Evolutionary conservation across 2,329 filamentous ascomycete genomes (phyloP), one percentile per base, ranked within the genome.

Genomic region (Hortaea sp.): DNA sequence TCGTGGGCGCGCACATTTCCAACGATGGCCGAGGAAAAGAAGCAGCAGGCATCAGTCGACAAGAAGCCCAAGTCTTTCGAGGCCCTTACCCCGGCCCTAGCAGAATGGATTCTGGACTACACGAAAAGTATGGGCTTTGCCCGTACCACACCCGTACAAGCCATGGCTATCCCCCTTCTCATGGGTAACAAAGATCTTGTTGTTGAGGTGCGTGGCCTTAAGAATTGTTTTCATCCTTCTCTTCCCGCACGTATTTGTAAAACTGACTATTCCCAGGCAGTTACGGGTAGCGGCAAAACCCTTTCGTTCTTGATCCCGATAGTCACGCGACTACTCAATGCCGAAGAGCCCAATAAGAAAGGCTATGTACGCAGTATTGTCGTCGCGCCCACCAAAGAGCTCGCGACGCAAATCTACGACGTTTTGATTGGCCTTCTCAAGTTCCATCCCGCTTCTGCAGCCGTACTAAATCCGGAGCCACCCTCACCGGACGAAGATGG

Each of bases 101-200:
- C 84, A 49, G 75, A 83, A 78, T 97, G 89, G 88, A 80, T 92
- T 47, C 72, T 92, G 45, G 86, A 94, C 54, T 88, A 88, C 49
- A 81, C 94, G 42, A 75, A 81, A 42, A 79, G 82, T 53, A 90
- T 92, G 82, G 87, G 88, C 50, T 95, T 95, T 66, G 71, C 75
- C 52, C 82, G 84, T 63, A 89, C 92, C 76, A 95, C 89, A 3
- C 90, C 90, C 1, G 89, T 95, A n/a, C 90, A 97, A 69, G 87
- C 89, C 39, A 90, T 88, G 49, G 84, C 87, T 4, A 84, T 95
- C 54, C 88, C 88, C 9, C 77, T 95, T 43, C 92, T 95, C 63
- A 82, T 89, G 68, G 82, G 81, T 43, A 85, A 94, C 64, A 94
- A 94, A 61, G 88, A 95, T 66, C 86, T 94, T 4, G 88, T 95